These are phyloP conservation scores for Agarophyton chilense DNA, from an alignment of 23 red algal genomes.

Conservation along the genomic window DNA sequence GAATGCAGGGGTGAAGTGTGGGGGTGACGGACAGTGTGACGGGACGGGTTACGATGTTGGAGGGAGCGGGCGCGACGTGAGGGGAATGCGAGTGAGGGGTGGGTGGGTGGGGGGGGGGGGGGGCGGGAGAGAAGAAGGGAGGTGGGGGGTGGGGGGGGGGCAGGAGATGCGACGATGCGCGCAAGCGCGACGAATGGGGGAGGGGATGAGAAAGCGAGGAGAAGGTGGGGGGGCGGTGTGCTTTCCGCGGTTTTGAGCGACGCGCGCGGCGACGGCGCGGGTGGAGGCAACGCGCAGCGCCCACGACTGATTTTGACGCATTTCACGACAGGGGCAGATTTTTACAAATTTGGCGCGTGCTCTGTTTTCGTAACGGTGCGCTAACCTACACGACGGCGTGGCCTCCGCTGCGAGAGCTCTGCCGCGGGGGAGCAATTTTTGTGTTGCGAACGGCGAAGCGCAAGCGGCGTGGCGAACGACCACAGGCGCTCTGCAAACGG, in stretches of 20 bases:
- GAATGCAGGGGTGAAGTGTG: background rate
- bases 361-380: too few species aligned
- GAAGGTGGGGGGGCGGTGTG: background rate
- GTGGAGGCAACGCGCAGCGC: background rate
- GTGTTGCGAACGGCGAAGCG: background rate
- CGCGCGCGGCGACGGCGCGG: constrained; percentile 2
- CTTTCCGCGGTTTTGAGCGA: background rate
- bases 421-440: too few species aligned
- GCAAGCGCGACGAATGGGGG: background rate
- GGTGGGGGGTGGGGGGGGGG: background rate
- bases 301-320: background rate
- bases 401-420: too few species aligned
- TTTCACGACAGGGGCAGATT: too few species aligned
- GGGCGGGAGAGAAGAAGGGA: background rate
- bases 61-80: background rate
- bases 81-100: background rate
- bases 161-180: background rate
- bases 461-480: background rate
- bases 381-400: too few species aligned
- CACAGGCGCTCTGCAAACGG: background rate
- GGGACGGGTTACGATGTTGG: background rate
- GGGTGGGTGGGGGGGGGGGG: background rate
- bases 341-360: background rate
- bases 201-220: background rate
- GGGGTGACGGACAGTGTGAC: background rate